Percentiles rank a stretch among this genome's conserved stretches.
Evolutionary conservation across 192 early-diverging fungal genomes (phyloP).

Genomic region (Linnemannia schmuckeri): DNA sequence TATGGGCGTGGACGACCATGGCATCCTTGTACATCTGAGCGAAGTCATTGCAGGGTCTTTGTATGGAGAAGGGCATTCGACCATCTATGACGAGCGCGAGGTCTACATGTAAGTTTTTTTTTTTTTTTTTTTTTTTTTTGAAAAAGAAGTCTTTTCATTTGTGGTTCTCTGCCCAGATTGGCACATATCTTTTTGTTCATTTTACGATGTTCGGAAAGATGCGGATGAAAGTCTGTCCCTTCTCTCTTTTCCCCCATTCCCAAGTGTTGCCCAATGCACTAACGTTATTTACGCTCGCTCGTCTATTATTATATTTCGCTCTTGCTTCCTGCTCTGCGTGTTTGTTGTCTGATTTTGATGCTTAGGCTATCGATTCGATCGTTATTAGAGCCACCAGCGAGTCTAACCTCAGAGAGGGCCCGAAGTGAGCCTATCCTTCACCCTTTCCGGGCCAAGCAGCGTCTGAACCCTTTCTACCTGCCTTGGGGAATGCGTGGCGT

Average conservation of each 20-base stretch:
- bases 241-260: too few relatives aligned
- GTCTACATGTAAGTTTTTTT: slow-evolving; percentile 74
- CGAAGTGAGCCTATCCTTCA: slow-evolving; percentile 57
- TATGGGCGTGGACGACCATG: slow-evolving; percentile 88
- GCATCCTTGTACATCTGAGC: slow-evolving; percentile 85
- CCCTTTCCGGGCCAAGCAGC: slow-evolving; percentile 73
- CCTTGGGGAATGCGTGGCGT: slow-evolving; percentile 96
- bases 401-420: slow-evolving; percentile 19
- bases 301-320: background rate
- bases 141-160: background rate
- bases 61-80: slow-evolving; percentile 87
- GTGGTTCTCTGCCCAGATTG: background rate
- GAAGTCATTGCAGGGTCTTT: slow-evolving; percentile 90
- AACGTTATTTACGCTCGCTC: background rate
- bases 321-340: background rate
- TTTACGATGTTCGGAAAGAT: background rate
- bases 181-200: background rate
- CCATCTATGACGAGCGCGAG: slow-evolving; percentile 90
- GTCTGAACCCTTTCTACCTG: slow-evolving; percentile 89
- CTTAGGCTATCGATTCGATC: slow-evolving; percentile 43
- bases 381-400: slow-evolving; percentile 45
- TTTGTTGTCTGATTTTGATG: slow-evolving; percentile 12
- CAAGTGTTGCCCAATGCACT: background rate
- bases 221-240: background rate
- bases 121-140: background rate